Evolutionary conservation across 2,329 filamentous ascomycete species (phyloP).

Genomic region (Colletotrichum sp.): DNA sequence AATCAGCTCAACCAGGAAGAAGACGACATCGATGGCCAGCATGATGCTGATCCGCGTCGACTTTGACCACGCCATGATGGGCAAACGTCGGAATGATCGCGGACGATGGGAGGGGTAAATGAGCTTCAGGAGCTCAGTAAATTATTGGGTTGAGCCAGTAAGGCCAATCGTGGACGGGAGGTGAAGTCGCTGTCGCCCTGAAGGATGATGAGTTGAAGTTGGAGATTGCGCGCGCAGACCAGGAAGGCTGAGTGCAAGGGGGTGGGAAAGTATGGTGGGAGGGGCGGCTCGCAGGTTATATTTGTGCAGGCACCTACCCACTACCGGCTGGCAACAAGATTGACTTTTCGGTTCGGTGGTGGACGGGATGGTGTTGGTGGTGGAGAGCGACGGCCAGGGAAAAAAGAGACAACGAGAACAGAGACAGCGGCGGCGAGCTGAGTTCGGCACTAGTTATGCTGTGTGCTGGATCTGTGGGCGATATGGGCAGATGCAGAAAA

Average conservation of each 20-base stretch:
- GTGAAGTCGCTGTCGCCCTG: background rate
- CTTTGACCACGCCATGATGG: slow-evolving; percentile 85
- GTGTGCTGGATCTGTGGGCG: background rate
- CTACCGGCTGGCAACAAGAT: background rate
- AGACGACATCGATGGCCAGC: slow-evolving; percentile 85
- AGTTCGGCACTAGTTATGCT: background rate
- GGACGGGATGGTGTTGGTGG: background rate
- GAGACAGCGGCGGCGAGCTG: background rate
- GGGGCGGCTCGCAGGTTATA: slow-evolving; percentile 6
- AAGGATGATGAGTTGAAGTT: background rate
- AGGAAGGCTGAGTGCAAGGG: background rate
- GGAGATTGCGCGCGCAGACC: background rate
- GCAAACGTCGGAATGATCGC: background rate
- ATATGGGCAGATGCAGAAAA: background rate
- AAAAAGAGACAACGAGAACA: background rate
- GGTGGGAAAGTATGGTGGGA: background rate
- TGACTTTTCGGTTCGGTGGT: background rate
- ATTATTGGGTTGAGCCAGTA: background rate
- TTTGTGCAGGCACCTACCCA: background rate
- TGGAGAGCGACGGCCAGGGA: background rate
- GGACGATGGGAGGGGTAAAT: background rate
- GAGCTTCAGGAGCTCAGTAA: slow-evolving; percentile 5
- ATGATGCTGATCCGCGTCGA: slow-evolving; percentile 90
- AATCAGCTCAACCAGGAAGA: slow-evolving; percentile 89
- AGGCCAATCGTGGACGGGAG: background rate